Percentiles rank a stretch among this genome's conserved stretches.
Evolutionary conservation across 768 basidiomycete species (phyloP).

Genomic region (Phylloporus arenicola): DNA sequence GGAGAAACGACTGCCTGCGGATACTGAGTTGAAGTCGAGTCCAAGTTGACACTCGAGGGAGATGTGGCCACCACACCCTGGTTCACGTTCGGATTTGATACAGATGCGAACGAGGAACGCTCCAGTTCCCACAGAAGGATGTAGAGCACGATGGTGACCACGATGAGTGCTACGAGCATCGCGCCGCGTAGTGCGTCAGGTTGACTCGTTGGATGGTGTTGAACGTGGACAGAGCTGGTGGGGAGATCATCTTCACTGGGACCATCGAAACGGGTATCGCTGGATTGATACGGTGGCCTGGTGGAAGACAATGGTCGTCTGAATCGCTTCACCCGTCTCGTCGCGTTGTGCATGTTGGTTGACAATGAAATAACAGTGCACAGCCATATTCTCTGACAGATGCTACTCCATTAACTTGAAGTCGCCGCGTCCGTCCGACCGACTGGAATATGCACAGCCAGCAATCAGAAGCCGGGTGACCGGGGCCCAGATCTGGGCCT

Average conservation of each 20-base stretch:
- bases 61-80: background rate
- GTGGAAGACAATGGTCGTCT: conserved; percentile 1
- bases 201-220: background rate
- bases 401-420: too few relatives aligned
- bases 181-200: conserved; percentile 9
- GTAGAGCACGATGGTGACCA: conserved; percentile 22
- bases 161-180: conserved; percentile 15
- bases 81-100: background rate
- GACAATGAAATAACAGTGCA: background rate
- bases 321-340: conserved; percentile 14
- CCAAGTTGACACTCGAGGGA: background rate
- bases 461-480: too few relatives aligned
- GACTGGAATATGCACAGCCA: too few relatives aligned
- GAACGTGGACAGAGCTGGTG: background rate
- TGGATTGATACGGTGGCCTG: background rate
- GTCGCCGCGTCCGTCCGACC: too few relatives aligned
- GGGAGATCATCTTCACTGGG: background rate
- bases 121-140: conserved; percentile 16
- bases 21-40: background rate
- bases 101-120: conserved; percentile 3
- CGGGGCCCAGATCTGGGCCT: too few relatives aligned
- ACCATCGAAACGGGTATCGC: background rate
- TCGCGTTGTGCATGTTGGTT: conserved; percentile 14
- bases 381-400: too few relatives aligned
- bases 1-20: background rate